Evolutionary conservation across 768 basidiomycete genomes (phyloP), one percentile per base, ranked within the genome.

Genomic region (Naganishia kalamii): DNA sequence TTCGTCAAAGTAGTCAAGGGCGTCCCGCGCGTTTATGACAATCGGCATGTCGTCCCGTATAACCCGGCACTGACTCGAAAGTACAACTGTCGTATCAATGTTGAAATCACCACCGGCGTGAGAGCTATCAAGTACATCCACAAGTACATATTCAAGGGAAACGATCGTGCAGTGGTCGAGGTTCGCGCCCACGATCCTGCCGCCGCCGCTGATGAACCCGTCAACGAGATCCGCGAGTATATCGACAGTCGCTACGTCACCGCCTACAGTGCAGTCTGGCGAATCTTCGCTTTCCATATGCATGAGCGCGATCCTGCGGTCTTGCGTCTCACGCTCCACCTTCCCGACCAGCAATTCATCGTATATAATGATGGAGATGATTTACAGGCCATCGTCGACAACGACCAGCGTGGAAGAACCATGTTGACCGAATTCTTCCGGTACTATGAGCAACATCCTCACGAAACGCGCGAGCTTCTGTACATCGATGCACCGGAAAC

Each of bases 61-160:
- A 27, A 27, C 27, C 47, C 47, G 13, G 47, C n/a, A 13, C 25
- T 49, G 12, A 21, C 47, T 2, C 47, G 47, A 21, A 49, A 49
- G 47, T 49, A 23, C 47, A 49, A 49, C 13, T 49, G 47, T 27
- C 47, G 27, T 25, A 49, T 49, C 4, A 49, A 49, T 27, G 47
- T 49, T 25, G 47, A 49, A 27, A 25, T 49, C 13, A 49, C 47
- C 13, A 23, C 47, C 47, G 47, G 47, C 27, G 25, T 49, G 4
- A 17, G 25, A 23, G 47, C 47, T 12, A 25, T 49, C 19, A 49
- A 49, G 47, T 49, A 49, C 47, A 49, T 49, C 25, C 27, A 49
- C 47, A 49, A 49, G 47, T 49, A 49, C 27, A 49, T 49, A n/a
- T 49, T 23, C 47, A 49, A 49, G 27, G 47, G 47, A 21, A 25